Evolutionary conservation across 164 flowering plant species (phyloP).

Genomic region (Vitis labrusca): DNA sequence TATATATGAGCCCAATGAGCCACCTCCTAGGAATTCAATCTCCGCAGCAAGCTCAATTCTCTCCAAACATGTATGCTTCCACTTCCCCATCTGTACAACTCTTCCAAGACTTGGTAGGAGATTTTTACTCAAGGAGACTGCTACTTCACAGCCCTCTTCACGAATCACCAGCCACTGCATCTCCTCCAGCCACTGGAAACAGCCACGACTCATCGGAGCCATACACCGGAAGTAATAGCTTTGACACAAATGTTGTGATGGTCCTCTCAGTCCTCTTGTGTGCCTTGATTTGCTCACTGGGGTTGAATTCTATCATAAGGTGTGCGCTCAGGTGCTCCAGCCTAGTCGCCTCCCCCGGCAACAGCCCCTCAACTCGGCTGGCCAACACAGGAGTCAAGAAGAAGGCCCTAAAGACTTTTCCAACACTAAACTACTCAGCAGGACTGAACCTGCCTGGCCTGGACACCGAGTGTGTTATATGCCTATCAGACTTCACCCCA

Average conservation of each 20-base stretch:
- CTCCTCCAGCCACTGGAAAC: conserved; percentile 25
- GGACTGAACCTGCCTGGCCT: conserved; percentile 47
- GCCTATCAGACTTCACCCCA: conserved; percentile 62
- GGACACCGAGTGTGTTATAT: conserved; percentile 71
- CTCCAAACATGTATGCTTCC: conserved; percentile 17
- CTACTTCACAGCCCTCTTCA: conserved; percentile 34
- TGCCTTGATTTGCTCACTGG: conserved; percentile 82
- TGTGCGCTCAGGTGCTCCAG: conserved; percentile 78
- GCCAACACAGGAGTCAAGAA: conserved; percentile 64
- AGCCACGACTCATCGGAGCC: conserved; percentile 16
- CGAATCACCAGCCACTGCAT: conserved; percentile 16
- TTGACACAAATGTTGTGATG: conserved; percentile 81
- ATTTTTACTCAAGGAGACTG: conserved; percentile 46
- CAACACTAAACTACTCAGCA: conserved; percentile 43
- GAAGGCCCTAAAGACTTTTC: conserved; percentile 64
- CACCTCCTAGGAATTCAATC: conserved; percentile 5
- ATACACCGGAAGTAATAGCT: conserved; percentile 30
- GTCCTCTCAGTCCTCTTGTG: conserved; percentile 81
- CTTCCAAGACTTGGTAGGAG: conserved; percentile 18
- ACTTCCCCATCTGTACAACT: conserved; percentile 11
- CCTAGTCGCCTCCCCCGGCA: conserved; percentile 16
- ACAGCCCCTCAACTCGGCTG: conserved; percentile 16
- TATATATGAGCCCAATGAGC: conserved; percentile 11
- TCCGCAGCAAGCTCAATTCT: neutral
- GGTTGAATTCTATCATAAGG: conserved; percentile 67